phyloP scores from a whole-genome alignment of 805 yeast species.

The Saturnispora bothae region DNA sequence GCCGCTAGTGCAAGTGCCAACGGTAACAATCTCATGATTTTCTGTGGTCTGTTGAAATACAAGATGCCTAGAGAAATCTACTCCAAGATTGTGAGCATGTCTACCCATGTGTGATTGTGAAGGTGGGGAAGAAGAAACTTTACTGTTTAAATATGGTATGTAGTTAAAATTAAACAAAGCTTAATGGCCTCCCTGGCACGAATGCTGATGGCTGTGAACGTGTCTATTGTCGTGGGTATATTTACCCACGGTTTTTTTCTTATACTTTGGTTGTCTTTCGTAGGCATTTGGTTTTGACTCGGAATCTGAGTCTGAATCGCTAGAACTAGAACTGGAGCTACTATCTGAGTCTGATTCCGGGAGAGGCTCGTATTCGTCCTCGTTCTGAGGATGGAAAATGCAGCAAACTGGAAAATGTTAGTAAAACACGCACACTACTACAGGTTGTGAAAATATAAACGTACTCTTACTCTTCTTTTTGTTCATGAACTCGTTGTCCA shows the following conservation, averaged over 20 bases:
- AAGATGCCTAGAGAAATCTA: conserved; percentile 84
- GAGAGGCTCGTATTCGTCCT: conserved; percentile 28
- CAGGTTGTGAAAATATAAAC: conserved; percentile 12
- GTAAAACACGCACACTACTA: conserved; percentile 6
- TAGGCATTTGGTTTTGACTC: conserved; percentile 62
- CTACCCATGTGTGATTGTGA: conserved; percentile 6
- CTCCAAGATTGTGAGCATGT: conserved; percentile 24
- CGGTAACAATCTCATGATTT: conserved; percentile 84
- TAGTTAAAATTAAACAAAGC: too few species aligned
- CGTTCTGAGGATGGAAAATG: conserved; percentile 72
- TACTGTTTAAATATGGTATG: too few species aligned
- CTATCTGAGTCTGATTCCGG: conserved; percentile 15
- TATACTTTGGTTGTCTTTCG: conserved; percentile 71
- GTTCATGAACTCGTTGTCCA: conserved; percentile 84
- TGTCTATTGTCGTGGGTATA: not conserved
- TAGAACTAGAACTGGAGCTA: conserved; percentile 16
- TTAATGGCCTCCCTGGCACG: too few species aligned
- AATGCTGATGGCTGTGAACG: not conserved
- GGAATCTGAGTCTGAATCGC: conserved; percentile 15
- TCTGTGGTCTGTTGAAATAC: conserved; percentile 90
- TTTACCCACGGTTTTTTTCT: conserved; percentile 12
- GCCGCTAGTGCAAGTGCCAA: conserved; percentile 30
- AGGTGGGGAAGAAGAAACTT: not conserved
- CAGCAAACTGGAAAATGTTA: conserved; percentile 49
- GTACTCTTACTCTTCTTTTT: conserved; percentile 75